phyloP scores from a whole-genome alignment of 768 basidiomycete genomes.

The Mycena chlorophos region DNA sequence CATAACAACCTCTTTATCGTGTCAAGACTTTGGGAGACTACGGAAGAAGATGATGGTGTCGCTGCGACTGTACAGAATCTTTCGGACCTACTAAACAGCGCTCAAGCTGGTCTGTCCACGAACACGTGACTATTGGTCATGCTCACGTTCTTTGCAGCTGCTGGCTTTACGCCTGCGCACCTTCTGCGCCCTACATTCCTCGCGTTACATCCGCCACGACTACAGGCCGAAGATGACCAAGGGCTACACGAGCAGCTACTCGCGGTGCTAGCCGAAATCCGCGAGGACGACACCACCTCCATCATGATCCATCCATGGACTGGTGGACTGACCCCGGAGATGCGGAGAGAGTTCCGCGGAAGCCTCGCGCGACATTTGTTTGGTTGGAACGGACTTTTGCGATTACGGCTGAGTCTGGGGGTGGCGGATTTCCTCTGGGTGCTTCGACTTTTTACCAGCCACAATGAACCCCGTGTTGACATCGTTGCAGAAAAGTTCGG shows the following conservation, averaged over 20 bases:
- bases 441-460: conserved; percentile 10
- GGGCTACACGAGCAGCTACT: conserved; percentile 45
- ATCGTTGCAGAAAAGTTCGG: conserved; percentile 47
- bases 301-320: conserved; percentile 32
- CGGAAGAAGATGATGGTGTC: conserved; percentile 35
- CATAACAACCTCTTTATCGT: conserved; percentile 55
- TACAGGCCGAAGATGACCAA: conserved; percentile 26
- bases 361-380: conserved; percentile 60
- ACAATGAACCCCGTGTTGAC: not conserved
- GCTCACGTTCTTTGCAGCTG: conserved; percentile 26
- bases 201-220: conserved; percentile 38
- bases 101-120: conserved; percentile 35
- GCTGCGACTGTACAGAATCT: conserved; percentile 37
- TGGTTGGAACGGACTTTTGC: conserved; percentile 56
- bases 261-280: conserved; percentile 38
- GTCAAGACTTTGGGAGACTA: conserved; percentile 48
- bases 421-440: conserved; percentile 55
- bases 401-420: conserved; percentile 56
- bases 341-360: conserved; percentile 47
- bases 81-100: conserved; percentile 27
- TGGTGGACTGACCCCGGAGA: conserved; percentile 34
- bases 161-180: conserved; percentile 49
- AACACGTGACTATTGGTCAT: not conserved
- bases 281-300: conserved; percentile 35
- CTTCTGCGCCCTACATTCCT: conserved; percentile 54